Evolutionary conservation across 2,329 filamentous ascomycete species (phyloP).

Genomic region (Stemphylium vesicarium): DNA sequence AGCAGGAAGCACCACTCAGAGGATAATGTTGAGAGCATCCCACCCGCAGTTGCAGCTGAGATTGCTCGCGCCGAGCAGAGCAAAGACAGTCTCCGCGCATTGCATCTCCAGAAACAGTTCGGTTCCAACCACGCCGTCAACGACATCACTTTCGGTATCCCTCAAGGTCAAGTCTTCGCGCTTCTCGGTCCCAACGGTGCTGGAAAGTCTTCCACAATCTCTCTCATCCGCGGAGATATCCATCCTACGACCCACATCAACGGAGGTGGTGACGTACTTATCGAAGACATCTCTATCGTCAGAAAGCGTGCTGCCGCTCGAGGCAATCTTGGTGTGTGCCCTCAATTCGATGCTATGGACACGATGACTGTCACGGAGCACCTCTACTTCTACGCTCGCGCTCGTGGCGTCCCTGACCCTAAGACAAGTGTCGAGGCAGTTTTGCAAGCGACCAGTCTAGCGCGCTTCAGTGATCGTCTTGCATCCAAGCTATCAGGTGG

Average conservation of each 20-base stretch:
- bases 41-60: constrained; percentile 69
- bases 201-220: constrained; percentile 89
- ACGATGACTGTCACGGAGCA: constrained; percentile 89
- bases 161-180: constrained; percentile 82
- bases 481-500: constrained; percentile 83
- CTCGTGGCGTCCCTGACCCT: constrained; percentile 78
- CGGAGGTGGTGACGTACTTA: constrained; percentile 77
- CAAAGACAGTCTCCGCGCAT: constrained; percentile 75
- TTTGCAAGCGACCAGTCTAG: constrained; percentile 79
- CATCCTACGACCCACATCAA: constrained; percentile 65
- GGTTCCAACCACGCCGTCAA: constrained; percentile 77
- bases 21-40: constrained; percentile 53
- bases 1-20: constrained; percentile 48
- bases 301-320: constrained; percentile 74
- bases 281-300: constrained; percentile 79
- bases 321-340: constrained; percentile 84
- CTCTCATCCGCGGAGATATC: constrained; percentile 86
- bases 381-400: constrained; percentile 83
- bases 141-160: constrained; percentile 83
- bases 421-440: constrained; percentile 79
- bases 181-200: constrained; percentile 90
- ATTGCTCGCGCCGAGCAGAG: constrained; percentile 66
- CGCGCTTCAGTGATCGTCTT: constrained; percentile 73
- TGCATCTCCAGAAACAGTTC: constrained; percentile 82
- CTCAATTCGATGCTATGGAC: constrained; percentile 78